Percentiles rank a stretch among this genome's conserved stretches.
These are phyloP conservation scores for Capronia coronata DNA, from an alignment of 2,329 filamentous ascomycete genomes.

Conservation along the genomic window DNA sequence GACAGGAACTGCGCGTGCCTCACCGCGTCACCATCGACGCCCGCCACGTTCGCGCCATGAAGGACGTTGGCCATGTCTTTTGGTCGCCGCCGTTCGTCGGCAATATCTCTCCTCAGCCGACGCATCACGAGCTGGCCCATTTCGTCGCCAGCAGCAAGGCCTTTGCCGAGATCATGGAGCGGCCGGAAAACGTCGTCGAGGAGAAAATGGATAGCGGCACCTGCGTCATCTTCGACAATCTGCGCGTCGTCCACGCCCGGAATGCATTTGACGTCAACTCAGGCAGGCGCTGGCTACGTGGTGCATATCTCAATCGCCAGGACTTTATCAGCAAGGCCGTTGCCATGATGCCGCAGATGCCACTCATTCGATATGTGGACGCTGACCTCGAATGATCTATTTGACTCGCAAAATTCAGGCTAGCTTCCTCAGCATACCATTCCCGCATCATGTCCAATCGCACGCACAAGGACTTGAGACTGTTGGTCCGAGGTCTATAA, in stretches of 20 bases:
- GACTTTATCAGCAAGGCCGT: slow-evolving; percentile 40
- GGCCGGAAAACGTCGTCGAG: slow-evolving; percentile 56
- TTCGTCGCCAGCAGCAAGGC: slow-evolving; percentile 45
- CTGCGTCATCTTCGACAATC: slow-evolving; percentile 88
- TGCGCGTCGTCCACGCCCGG: slow-evolving; percentile 74
- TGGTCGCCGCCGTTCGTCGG: slow-evolving; percentile 80
- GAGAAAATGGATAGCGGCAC: slow-evolving; percentile 71
- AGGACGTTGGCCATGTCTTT: slow-evolving; percentile 43
- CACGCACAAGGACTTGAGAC: no score
- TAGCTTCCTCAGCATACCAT: no score
- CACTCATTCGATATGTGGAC: not conserved
- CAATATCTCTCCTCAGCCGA: slow-evolving; percentile 37
- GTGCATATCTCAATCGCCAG: slow-evolving; percentile 71
- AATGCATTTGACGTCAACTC: slow-evolving; percentile 60
- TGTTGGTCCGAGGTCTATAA: no score
- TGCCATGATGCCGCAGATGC: slow-evolving; percentile 11
- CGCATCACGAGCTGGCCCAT: slow-evolving; percentile 5
- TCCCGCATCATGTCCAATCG: no score
- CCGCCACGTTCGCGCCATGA: slow-evolving; percentile 3
- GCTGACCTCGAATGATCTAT: not conserved
- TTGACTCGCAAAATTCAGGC: not conserved
- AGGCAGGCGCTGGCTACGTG: slow-evolving; percentile 74
- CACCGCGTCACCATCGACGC: slow-evolving; percentile 15
- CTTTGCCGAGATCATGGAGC: slow-evolving; percentile 57
- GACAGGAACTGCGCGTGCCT: slow-evolving; percentile 11